These are phyloP conservation scores for Colletotrichum ledebouriae DNA, from an alignment of 2,329 filamentous ascomycete genomes.

Conservation along the genomic window DNA sequence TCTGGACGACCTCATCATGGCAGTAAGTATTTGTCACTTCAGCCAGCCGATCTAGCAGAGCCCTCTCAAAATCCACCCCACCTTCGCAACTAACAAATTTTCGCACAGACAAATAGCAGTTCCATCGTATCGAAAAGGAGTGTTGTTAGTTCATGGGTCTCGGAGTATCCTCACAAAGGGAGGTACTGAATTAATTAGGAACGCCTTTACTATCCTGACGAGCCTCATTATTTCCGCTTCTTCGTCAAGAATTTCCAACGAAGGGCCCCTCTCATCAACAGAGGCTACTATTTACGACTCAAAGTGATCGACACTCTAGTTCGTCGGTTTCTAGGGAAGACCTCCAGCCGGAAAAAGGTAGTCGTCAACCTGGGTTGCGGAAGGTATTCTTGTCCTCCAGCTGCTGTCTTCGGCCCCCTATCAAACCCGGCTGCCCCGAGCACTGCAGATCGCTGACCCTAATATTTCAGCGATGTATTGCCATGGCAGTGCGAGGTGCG, in stretches of 20 bases:
- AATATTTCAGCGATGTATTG: slow-evolving; percentile 76
- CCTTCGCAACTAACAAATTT: too few relatives aligned
- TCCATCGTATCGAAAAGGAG: slow-evolving; percentile 94
- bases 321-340: slow-evolving; percentile 75
- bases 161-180: neutral
- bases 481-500: slow-evolving; percentile 85
- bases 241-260: slow-evolving; percentile 89
- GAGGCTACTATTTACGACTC: slow-evolving; percentile 89
- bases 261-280: slow-evolving; percentile 89
- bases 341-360: slow-evolving; percentile 72
- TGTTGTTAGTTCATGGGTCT: slow-evolving; percentile 69
- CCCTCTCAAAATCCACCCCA: neutral
- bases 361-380: slow-evolving; percentile 91
- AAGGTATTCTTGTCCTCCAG: slow-evolving; percentile 73
- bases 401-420: neutral
- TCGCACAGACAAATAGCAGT: slow-evolving; percentile 82
- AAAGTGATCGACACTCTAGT: slow-evolving; percentile 84
- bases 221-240: slow-evolving; percentile 87
- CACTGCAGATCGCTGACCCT: slow-evolving; percentile 29
- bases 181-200: slow-evolving; percentile 16
- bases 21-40: slow-evolving; percentile 55
- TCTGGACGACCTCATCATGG: slow-evolving; percentile 68
- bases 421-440: neutral
- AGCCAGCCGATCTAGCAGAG: too few relatives aligned
- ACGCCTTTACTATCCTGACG: slow-evolving; percentile 80